phyloP scores from a whole-genome alignment of 1,284 basidiomycete species.

The Ganoderma sinense region DNA sequence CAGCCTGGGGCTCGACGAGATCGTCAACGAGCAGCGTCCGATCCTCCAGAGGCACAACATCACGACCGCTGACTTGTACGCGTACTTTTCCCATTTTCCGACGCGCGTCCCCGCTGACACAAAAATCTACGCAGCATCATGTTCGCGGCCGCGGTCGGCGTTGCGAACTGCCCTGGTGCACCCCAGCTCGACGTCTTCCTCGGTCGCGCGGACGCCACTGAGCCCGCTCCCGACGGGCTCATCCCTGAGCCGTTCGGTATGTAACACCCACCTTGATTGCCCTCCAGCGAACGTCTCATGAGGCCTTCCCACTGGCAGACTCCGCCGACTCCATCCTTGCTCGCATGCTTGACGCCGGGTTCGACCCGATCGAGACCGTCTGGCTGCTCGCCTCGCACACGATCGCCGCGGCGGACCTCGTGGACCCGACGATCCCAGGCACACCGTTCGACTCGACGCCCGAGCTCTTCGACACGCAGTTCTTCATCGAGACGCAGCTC shows the following conservation, averaged over 20 bases:
- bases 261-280: background rate
- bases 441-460: conserved; percentile 33
- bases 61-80: conserved; percentile 35
- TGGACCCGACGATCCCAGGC: conserved; percentile 28
- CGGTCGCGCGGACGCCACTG: conserved; percentile 35
- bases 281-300: background rate
- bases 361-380: conserved; percentile 49
- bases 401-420: conserved; percentile 32
- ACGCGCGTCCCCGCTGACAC: background rate
- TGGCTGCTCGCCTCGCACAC: conserved; percentile 46
- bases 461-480: conserved; percentile 32
- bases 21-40: conserved; percentile 14
- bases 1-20: conserved; percentile 36
- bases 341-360: conserved; percentile 36
- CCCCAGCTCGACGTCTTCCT: conserved; percentile 42
- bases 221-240: conserved; percentile 45
- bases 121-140: conserved; percentile 32
- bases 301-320: conserved; percentile 22
- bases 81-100: background rate
- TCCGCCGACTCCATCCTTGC: conserved; percentile 36
- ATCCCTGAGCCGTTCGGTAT: conserved; percentile 48
- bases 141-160: conserved; percentile 40
- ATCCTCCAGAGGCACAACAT: conserved; percentile 36
- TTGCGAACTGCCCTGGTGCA: conserved; percentile 41
- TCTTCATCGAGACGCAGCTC: conserved; percentile 34